Evolutionary conservation across 2,329 filamentous ascomycete genomes (phyloP).

Genomic region (Fusarium pseudocircinatum): DNA sequence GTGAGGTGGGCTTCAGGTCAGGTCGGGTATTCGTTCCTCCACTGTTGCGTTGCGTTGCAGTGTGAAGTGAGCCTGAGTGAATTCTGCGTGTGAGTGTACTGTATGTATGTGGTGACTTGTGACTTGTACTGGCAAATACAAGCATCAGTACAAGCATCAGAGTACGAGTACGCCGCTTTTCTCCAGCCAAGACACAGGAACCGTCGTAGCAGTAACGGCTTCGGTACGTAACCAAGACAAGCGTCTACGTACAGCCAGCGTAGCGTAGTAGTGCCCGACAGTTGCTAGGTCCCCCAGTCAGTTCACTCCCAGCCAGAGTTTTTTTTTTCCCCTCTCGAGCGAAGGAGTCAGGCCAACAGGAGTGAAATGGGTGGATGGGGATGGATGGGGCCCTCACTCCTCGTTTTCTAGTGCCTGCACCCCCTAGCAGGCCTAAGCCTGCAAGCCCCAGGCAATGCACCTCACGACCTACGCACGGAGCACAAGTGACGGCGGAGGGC

Average conservation of each 20-base stretch:
- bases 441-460: constrained; percentile 29
- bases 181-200: background rate
- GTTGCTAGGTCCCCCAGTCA: constrained; percentile 19
- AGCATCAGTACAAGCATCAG: constrained; percentile 9
- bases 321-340: background rate
- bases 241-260: constrained; percentile 5
- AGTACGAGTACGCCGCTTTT: constrained; percentile 28
- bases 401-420: constrained; percentile 2
- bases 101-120: background rate
- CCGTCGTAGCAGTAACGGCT: constrained; percentile 26
- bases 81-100: constrained; percentile 4
- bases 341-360: constrained; percentile 9
- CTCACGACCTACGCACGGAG: constrained; percentile 30
- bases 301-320: constrained; percentile 12
- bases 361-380: constrained; percentile 2
- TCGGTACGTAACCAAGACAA: constrained; percentile 24
- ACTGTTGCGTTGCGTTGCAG: constrained; percentile 22
- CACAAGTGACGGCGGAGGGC: constrained; percentile 36
- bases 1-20: constrained; percentile 3
- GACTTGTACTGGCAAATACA: background rate
- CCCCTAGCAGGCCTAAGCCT: constrained; percentile 4
- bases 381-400: constrained; percentile 10
- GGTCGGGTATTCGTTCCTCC: constrained; percentile 33
- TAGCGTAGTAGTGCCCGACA: constrained; percentile 33
- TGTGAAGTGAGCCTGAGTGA: background rate